Conservation (phyloP, 345 rosid genomes). For the Microthlaspi erraticum region DNA sequence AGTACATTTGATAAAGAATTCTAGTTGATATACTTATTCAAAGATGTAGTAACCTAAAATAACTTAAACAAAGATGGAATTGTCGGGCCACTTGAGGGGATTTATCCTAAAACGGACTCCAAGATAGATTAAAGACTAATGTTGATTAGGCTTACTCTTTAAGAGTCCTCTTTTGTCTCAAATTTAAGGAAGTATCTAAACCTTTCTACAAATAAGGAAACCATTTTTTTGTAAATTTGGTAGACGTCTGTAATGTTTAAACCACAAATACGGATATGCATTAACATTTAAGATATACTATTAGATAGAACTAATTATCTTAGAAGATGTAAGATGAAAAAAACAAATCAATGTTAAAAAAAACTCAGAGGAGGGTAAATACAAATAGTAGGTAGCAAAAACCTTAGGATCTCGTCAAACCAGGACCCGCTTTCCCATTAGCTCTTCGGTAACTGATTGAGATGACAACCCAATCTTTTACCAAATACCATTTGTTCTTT, state of each 20-base stretch:
- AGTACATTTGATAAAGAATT: background rate
- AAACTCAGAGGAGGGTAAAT: background rate
- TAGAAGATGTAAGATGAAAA: background rate
- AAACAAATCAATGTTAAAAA: background rate
- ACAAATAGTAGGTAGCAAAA: background rate
- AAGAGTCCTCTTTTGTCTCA: background rate
- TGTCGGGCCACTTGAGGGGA: background rate
- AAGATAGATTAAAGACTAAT: slow-evolving; percentile 4
- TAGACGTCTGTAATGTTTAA: background rate
- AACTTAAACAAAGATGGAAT: slow-evolving; percentile 20
- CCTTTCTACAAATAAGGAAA: too few relatives aligned
- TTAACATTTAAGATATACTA: background rate
- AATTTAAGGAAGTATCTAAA: background rate
- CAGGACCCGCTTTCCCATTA: slow-evolving; percentile 34
- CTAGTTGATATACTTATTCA: background rate
- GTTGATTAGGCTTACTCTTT: slow-evolving; percentile 8
- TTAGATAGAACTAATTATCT: background rate
- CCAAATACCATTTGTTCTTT: background rate
- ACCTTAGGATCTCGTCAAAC: slow-evolving; percentile 29
- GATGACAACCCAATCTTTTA: slow-evolving; percentile 32
- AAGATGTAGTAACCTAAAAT: background rate
- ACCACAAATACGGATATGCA: background rate
- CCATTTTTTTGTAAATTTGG: background rate
- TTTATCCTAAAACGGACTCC: slow-evolving; percentile 8
- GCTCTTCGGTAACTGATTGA: slow-evolving; percentile 29